These are phyloP conservation scores for Melampsora americana DNA, from an alignment of 1,284 basidiomycete species.

Conservation along the genomic window DNA sequence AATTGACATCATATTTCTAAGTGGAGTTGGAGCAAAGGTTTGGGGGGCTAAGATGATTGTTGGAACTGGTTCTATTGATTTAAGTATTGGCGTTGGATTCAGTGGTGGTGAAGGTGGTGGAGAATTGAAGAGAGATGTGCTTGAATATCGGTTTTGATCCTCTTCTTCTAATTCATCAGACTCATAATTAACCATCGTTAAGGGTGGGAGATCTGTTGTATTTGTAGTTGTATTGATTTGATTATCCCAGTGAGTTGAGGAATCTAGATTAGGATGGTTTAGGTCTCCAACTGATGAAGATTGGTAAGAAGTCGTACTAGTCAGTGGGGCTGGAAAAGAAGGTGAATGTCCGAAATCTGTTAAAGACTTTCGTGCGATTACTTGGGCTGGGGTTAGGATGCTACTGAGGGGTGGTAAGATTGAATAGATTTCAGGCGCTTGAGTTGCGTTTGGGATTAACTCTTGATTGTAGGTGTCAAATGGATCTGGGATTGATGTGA, in stretches of 20 bases:
- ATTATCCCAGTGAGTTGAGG: not conserved
- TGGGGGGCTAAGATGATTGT: too few relatives aligned
- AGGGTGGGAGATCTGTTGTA: not conserved
- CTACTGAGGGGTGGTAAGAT: slow-evolving; percentile 30
- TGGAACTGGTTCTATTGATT: too few relatives aligned
- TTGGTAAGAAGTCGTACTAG: not conserved
- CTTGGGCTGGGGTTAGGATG: slow-evolving; percentile 9
- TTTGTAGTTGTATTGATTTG: not conserved
- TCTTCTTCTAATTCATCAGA: not conserved
- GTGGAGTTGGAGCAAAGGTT: not conserved
- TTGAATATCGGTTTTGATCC: not conserved
- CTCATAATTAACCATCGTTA: not conserved
- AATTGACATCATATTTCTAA: not conserved
- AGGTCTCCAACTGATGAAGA: not conserved
- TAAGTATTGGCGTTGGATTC: not conserved
- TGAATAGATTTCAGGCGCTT: slow-evolving; percentile 39
- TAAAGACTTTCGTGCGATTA: not conserved
- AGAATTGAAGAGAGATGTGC: not conserved
- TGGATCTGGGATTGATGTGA: slow-evolving; percentile 55
- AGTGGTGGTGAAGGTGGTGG: not conserved
- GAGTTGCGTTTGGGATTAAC: not conserved
- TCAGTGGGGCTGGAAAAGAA: not conserved
- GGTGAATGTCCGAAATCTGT: not conserved
- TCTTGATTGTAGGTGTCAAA: slow-evolving; percentile 52
- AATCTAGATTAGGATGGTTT: not conserved